A percentile compares a stretch with the other conserved stretches of the same genome.
Evolutionary conservation across 768 basidiomycete genomes (phyloP).

Genomic region (Rhodosporidiobolus odoratus): DNA sequence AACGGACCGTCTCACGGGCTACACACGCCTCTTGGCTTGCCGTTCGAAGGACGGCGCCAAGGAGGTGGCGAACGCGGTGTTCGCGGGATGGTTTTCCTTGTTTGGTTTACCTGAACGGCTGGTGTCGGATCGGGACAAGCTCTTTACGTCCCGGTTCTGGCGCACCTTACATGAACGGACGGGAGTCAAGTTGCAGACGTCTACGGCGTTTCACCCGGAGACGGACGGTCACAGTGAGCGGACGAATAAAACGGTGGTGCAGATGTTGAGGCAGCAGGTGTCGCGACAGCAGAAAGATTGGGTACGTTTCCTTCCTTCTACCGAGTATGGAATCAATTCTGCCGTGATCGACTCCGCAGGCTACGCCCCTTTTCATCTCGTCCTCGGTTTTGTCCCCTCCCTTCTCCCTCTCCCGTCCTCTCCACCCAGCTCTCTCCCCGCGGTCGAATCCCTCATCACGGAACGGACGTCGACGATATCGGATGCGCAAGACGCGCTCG

Average conservation of each 20-base stretch:
- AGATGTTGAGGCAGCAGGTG: not conserved
- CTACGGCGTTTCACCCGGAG: slow-evolving; percentile 6
- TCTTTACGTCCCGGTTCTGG: slow-evolving; percentile 11
- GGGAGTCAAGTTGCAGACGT: slow-evolving; percentile 3
- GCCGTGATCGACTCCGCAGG: not conserved
- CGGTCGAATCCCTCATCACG: too few relatives aligned
- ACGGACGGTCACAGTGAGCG: slow-evolving; percentile 11
- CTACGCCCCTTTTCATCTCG: not conserved
- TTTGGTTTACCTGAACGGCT: too few relatives aligned
- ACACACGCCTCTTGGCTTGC: slow-evolving; percentile 40
- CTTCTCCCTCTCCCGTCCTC: too few relatives aligned
- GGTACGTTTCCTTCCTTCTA: too few relatives aligned
- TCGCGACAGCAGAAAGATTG: not conserved
- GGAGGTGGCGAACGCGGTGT: slow-evolving; percentile 21
- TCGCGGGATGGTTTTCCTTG: slow-evolving; percentile 1
- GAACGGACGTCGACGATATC: too few relatives aligned
- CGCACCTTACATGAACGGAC: not conserved
- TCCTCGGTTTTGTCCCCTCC: slow-evolving; percentile 3
- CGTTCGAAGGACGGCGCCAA: slow-evolving; percentile 12
- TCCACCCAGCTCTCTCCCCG: too few relatives aligned
- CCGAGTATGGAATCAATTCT: slow-evolving; percentile 10
- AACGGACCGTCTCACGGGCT: too few relatives aligned
- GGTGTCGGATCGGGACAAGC: too few relatives aligned
- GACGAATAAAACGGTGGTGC: slow-evolving; percentile 6
- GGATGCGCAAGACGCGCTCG: too few relatives aligned